Evolutionary conservation across 345 rosid genomes (phyloP).

Genomic region (Eutrema yunnanense): DNA sequence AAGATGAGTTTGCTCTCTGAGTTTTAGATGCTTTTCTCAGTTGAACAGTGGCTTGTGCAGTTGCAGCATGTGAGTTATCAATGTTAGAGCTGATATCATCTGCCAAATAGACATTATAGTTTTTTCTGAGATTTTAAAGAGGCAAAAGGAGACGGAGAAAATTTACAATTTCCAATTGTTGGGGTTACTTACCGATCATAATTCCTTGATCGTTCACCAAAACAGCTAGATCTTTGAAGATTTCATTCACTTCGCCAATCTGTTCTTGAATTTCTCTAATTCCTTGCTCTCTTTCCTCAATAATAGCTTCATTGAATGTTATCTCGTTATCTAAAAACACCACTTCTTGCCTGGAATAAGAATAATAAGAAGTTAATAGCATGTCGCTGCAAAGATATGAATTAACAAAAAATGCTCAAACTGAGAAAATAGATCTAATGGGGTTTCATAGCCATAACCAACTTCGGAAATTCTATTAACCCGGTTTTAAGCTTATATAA

Average conservation of each 20-base stretch:
- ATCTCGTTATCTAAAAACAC: slow-evolving; percentile 58
- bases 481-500: not conserved
- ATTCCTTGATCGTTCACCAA: slow-evolving; percentile 60
- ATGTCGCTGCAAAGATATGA: not conserved
- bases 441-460: not conserved
- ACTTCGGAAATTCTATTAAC: not conserved
- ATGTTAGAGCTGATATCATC: slow-evolving; percentile 68
- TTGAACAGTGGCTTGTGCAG: slow-evolving; percentile 49
- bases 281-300: slow-evolving; percentile 76
- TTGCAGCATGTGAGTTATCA: slow-evolving; percentile 52
- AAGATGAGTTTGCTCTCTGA: slow-evolving; percentile 59
- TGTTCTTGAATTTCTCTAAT: slow-evolving; percentile 67
- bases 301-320: slow-evolving; percentile 64
- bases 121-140: not conserved
- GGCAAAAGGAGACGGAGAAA: not conserved
- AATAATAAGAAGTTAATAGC: not conserved
- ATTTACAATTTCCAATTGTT: not conserved
- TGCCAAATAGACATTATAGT: slow-evolving; percentile 20
- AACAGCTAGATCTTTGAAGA: slow-evolving; percentile 67
- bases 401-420: not conserved
- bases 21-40: slow-evolving; percentile 54
- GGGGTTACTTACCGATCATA: slow-evolving; percentile 46
- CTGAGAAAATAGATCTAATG: not conserved
- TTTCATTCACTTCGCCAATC: slow-evolving; percentile 67
- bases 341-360: slow-evolving; percentile 46